Evolutionary conservation across 2,329 filamentous ascomycete species (phyloP).

Genomic region (Huntiella omanensis): DNA sequence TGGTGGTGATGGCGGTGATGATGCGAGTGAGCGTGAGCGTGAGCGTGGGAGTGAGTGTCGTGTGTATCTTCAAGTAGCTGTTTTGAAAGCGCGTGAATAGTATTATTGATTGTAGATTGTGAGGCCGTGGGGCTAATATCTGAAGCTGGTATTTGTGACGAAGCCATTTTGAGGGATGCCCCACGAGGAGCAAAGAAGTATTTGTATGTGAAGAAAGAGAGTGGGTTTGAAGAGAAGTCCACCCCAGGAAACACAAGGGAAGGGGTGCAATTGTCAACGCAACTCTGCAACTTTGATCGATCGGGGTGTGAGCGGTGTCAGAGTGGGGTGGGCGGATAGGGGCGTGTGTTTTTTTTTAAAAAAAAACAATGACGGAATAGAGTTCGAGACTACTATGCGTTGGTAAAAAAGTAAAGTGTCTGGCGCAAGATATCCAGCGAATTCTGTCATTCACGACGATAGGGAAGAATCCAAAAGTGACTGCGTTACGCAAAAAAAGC

Average conservation of each 20-base stretch:
- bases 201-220: neutral
- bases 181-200: neutral
- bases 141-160: neutral
- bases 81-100: conserved; percentile 3
- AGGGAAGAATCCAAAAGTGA: neutral
- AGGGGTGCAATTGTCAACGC: neutral
- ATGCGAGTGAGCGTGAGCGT: neutral
- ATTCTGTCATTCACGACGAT: conserved; percentile 9
- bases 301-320: no score
- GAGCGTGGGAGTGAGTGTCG: neutral
- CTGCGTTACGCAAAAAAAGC: conserved; percentile 6
- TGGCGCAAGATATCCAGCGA: conserved; percentile 9
- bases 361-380: neutral
- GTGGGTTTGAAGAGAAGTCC: neutral
- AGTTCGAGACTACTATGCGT: neutral
- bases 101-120: neutral
- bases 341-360: neutral
- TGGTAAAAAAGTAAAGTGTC: conserved; percentile 5
- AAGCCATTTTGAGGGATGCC: no score
- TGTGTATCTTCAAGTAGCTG: conserved; percentile 2
- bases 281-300: neutral
- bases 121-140: neutral
- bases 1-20: neutral
- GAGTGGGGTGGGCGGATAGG: neutral
- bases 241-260: neutral